phyloP scores from a whole-genome alignment of 305 asterid genomes.

The Solanum hybrid region DNA sequence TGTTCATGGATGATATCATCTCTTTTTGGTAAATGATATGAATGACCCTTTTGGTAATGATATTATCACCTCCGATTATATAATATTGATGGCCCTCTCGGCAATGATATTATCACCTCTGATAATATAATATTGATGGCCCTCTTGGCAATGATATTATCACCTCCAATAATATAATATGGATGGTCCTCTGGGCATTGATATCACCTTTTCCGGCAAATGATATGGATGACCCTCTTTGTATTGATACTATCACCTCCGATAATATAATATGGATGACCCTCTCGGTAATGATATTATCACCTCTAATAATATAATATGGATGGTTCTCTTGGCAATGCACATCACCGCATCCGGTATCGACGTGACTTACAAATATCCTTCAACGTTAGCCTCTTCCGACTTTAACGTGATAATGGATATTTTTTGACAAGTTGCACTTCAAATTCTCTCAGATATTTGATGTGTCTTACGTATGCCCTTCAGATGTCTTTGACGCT shows the following conservation, averaged over 20 bases:
- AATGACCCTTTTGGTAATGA: background rate
- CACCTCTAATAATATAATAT: background rate
- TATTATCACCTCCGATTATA: background rate
- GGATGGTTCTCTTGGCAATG: background rate
- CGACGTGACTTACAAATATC: background rate
- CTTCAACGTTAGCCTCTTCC: background rate
- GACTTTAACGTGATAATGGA: background rate
- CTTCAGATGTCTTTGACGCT: background rate
- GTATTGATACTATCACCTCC: background rate
- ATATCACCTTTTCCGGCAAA: background rate
- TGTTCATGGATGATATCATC: background rate
- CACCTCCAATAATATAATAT: too few species aligned
- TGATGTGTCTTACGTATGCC: background rate
- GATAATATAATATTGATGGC: background rate
- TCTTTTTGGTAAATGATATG: background rate
- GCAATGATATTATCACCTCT: background rate
- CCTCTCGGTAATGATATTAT: background rate
- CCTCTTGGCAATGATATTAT: background rate
- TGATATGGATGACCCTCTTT: background rate
- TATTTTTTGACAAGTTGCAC: background rate
- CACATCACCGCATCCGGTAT: background rate
- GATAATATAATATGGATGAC: background rate
- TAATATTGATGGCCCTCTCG: background rate
- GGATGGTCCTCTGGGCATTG: background rate
- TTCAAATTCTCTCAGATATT: background rate